These are phyloP conservation scores for Hericium rajendrae DNA, from an alignment of 768 basidiomycete genomes.

Conservation along the genomic window DNA sequence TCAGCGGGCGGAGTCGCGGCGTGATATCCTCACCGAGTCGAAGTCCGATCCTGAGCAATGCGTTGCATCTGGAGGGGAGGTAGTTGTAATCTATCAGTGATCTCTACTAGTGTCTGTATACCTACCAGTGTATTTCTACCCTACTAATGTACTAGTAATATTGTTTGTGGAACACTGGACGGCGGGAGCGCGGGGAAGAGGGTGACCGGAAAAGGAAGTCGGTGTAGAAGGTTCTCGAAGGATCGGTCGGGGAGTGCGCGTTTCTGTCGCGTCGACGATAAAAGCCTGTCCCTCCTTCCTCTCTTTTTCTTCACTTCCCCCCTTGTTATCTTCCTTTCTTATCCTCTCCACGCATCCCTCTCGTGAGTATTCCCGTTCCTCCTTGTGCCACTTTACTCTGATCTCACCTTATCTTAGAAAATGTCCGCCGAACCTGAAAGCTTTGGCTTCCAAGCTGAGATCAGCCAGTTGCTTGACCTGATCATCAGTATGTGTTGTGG, in stretches of 20 bases:
- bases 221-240: conserved; percentile 24
- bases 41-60: conserved; percentile 22
- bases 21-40: conserved; percentile 38
- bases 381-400: conserved; percentile 11
- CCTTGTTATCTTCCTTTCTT: conserved; percentile 11
- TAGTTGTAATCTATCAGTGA: neutral
- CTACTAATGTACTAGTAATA: too few relatives aligned
- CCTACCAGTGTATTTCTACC: too few relatives aligned
- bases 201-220: conserved; percentile 5
- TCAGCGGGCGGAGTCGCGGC: conserved; percentile 31
- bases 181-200: neutral
- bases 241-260: conserved; percentile 25
- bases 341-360: neutral
- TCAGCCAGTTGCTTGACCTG: conserved; percentile 95
- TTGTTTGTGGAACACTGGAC: too few relatives aligned
- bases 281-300: conserved; percentile 22
- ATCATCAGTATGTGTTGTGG: conserved; percentile 75
- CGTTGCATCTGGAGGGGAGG: conserved; percentile 1
- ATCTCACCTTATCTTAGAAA: conserved; percentile 22
- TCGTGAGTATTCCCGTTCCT: conserved; percentile 2
- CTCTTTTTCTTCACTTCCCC: conserved; percentile 1
- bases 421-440: conserved; percentile 59
- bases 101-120: neutral
- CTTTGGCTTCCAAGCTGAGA: conserved; percentile 98
- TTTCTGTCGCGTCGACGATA: conserved; percentile 19